Base-by-base conservation (phyloP, 352 stramenopile species). In the Sclerospora graminicola region DNA sequence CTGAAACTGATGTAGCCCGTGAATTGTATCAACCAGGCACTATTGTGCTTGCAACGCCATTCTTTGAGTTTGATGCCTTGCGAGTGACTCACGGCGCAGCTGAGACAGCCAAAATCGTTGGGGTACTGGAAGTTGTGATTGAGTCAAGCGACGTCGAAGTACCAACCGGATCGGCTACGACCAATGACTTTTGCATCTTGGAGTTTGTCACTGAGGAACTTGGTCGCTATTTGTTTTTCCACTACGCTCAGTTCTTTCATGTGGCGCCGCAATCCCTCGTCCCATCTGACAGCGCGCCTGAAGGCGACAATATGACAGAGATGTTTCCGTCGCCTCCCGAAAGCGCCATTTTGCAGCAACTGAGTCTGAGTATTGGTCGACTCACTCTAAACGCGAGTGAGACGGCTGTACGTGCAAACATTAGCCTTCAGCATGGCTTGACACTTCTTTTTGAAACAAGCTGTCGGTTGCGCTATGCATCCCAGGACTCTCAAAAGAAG, bases 121-220 rank as follows among this genome's bases (percentile, higher is more conserved):
- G 75, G 2, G 57, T 84, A 8, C 46, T 89, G 23, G 78, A 89
- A 45, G 35, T 89, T 29, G 54, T 86, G 4, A 69, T 84, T 32
- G 34, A 65, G 15, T 29, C 46, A 0, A 51, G 32, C n/a, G 31
- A 49, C 27, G 20, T 59, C 1, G 47, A 50, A 38, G 33, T 21
- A 10, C 21, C 1, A 26, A 21, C 47, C 8, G 38, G 14, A 13
- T 42, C 42, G 40, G 42, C 49, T 27, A 72, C 56, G 7, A 69
- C 69, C 16, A 89, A 85, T 33, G 78, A 89, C 41, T 57, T 62
- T 34, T 76, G 58, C 15, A 89, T 89, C 20, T 47, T 89, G 1
- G 66, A 87, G 30, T 49, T 84, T 20, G 66, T 72, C 0, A 70
- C 72, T 0, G 57, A 86, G 30, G 70, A 82, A 38, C 64, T 89